These are phyloP conservation scores for Ailanthus altissimus DNA, from an alignment of 345 rosid species.

Conservation along the genomic window DNA sequence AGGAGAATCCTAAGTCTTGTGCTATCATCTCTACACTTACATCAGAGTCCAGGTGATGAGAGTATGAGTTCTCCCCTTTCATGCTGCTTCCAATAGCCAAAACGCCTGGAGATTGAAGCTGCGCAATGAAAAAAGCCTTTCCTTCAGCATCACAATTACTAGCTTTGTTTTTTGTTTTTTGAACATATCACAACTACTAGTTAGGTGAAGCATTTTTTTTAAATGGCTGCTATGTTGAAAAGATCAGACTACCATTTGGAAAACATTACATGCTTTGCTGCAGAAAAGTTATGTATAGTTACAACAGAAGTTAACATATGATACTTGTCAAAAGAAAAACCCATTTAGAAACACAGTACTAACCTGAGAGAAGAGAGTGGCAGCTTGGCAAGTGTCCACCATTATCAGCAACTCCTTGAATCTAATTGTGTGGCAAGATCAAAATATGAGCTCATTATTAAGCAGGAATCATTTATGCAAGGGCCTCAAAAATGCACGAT, in stretches of 20 bases:
- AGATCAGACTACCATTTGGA: background rate
- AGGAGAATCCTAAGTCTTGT: conserved; percentile 4
- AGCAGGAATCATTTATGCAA: conserved; percentile 3
- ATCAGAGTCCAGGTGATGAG: conserved; percentile 97
- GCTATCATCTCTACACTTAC: conserved; percentile 42
- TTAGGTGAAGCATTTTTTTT: background rate
- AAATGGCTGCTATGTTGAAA: background rate
- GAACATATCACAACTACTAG: background rate
- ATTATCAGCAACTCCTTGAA: conserved; percentile 96
- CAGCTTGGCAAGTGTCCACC: conserved; percentile 99
- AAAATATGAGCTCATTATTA: conserved; percentile 8
- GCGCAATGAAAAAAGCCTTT: conserved; percentile 24
- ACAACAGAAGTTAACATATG: background rate
- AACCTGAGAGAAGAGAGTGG: conserved; percentile 96
- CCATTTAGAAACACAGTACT: conserved; percentile 13
- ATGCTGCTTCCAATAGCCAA: conserved; percentile 95
- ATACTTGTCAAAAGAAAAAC: background rate
- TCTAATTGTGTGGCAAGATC: conserved; percentile 44
- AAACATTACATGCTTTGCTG: background rate
- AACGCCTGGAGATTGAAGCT: conserved; percentile 96
- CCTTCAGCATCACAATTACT: conserved; percentile 17
- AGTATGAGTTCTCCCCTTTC: conserved; percentile 99
- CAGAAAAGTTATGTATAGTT: background rate
- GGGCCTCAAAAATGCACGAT: background rate
- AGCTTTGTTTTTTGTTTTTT: background rate